Conservation (phyloP, 495 filamentous ascomycete species). For the Alectoria sarmentosa region DNA sequence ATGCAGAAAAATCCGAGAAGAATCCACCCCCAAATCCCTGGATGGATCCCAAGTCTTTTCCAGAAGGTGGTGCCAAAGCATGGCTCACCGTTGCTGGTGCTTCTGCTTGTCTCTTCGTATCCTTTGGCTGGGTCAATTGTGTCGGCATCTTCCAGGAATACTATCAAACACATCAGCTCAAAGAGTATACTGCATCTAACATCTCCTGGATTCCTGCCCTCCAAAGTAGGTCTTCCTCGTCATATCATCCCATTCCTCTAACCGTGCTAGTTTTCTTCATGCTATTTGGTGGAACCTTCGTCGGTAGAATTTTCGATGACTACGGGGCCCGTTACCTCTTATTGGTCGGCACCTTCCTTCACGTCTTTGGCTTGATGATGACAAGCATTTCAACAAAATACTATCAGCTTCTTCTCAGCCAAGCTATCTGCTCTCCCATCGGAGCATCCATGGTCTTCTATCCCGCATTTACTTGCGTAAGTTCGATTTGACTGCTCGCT, state of each 20-base stretch:
- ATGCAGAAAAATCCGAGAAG: conserved; percentile 10
- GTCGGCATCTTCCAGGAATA: conserved; percentile 59
- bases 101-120: conserved; percentile 28
- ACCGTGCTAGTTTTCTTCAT: conserved; percentile 32
- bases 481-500: not conserved
- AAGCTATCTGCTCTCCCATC: conserved; percentile 37
- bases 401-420: conserved; percentile 41
- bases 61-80: conserved; percentile 31
- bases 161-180: conserved; percentile 47
- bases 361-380: conserved; percentile 33
- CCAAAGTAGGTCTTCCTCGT: conserved; percentile 14
- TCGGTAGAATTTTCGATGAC: conserved; percentile 35
- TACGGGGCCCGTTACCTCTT: conserved; percentile 32
- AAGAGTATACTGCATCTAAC: conserved; percentile 38
- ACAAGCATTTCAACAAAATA: conserved; percentile 36
- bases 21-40: conserved; percentile 11
- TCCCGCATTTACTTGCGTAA: conserved; percentile 23
- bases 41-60: conserved; percentile 19
- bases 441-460: conserved; percentile 27
- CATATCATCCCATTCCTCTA: not conserved
- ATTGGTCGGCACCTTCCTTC: conserved; percentile 27
- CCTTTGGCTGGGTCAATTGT: conserved; percentile 53
- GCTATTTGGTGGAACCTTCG: conserved; percentile 31
- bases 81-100: conserved; percentile 33
- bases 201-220: conserved; percentile 58